These are phyloP conservation scores for Thinopyrum elongatum DNA, from an alignment of 176 grass and related monocot species.

Conservation along the genomic window DNA sequence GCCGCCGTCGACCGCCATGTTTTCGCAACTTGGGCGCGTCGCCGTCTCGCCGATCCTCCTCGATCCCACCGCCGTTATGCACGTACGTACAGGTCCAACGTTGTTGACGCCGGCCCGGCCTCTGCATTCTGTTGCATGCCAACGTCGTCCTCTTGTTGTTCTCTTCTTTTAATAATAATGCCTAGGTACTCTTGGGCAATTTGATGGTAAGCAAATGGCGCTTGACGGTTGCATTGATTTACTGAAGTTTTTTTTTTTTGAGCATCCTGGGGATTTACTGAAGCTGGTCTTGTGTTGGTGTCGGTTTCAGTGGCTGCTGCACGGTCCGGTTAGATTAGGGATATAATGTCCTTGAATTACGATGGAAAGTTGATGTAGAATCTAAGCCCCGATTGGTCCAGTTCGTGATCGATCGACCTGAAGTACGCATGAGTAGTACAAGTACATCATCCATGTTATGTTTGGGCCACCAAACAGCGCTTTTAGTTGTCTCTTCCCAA, in stretches of 20 bases:
- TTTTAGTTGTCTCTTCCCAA: constrained; percentile 37
- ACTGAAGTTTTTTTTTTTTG: too few relatives aligned
- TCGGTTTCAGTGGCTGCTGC: not conserved
- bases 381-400: not conserved
- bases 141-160: not conserved
- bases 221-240: not conserved
- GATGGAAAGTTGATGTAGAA: not conserved
- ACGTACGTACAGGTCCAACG: not conserved
- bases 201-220: not conserved
- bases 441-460: too few relatives aligned
- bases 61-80: not conserved
- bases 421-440: not conserved
- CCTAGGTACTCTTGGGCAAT: not conserved
- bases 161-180: not conserved
- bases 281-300: not conserved
- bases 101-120: not conserved
- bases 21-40: constrained; percentile 12
- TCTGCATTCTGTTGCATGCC: not conserved
- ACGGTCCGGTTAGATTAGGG: not conserved
- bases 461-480: not conserved
- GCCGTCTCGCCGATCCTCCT: not conserved
- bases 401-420: not conserved
- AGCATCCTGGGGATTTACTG: too few relatives aligned
- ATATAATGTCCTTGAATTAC: not conserved
- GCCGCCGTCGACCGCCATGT: not conserved